Base-by-base conservation (phyloP, 2,329 filamentous ascomycete species). In the Apiospora phragmitis region DNA sequence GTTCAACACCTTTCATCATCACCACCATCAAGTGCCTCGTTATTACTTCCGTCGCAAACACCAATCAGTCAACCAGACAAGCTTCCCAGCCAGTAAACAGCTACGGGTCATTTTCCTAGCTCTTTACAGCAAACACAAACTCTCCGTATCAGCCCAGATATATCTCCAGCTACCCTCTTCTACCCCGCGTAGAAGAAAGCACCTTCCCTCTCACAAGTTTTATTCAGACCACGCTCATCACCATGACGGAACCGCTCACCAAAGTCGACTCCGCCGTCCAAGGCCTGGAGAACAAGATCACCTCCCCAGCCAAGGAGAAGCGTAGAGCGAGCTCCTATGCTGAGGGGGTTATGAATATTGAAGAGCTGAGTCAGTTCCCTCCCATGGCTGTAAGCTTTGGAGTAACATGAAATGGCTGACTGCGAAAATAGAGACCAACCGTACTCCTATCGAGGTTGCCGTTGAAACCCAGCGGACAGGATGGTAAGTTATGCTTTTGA, bases 221-320 rank as follows among this genome's bases (percentile, higher is more conserved):
- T 45, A 32, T 55, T 11, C 67, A 68, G n/a, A 38, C 35, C 12
- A 49, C 67, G 14, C 14, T n/a, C 65, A 68, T 70, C 49, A 72
- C 45, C 72, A 73, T 73, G 72, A 79, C 84, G 73, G 84, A 85
- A 82, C 89, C 92, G 78, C 89, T 97, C 81, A 88, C 89, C 84
- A 97, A 97, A 87, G 91, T 97, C 85, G 95, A 98, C 84, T 97
- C 95, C 72, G 94, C 94, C 85, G 90, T 97, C 80, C 91, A 94
- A 80, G 93, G 94, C 83, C 83, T 95, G 29, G 68, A 69, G 24
- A 62, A 62, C 18, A 47, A 55, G 77, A 88, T 90, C 75, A 88
- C 89, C 77, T 91, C 91, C 71, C 88, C 92, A 43, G 86, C 88
- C 71, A 89, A 91, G 80, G 91, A 94, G 81, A 89, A 88, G 80